phyloP scores from a whole-genome alignment of 2,329 filamentous ascomycete genomes.

The Paecilomyces sp. region DNA sequence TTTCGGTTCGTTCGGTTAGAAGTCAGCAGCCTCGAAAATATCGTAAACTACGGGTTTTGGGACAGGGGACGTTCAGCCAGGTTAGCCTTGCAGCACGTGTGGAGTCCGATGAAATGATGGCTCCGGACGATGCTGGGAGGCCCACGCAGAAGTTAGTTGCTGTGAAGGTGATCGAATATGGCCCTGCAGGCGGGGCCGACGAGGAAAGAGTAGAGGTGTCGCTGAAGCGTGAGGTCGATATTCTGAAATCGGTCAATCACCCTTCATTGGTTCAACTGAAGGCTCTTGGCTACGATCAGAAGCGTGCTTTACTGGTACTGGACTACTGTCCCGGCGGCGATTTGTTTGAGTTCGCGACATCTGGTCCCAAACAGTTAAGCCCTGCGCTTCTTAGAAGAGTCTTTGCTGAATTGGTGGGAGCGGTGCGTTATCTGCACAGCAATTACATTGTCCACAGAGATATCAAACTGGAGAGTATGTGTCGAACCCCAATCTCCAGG shows the following conservation, averaged over 20 bases:
- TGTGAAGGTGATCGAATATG: conserved; percentile 92
- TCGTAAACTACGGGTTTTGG: conserved; percentile 71
- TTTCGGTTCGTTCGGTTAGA: conserved; percentile 59
- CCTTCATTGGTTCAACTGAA: conserved; percentile 87
- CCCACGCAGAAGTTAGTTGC: conserved; percentile 72
- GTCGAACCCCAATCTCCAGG: background rate
- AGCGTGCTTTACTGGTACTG: conserved; percentile 75
- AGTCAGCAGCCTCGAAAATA: conserved; percentile 69
- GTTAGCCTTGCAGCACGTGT: conserved; percentile 87
- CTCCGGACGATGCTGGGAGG: conserved; percentile 16
- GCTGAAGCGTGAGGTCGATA: conserved; percentile 88
- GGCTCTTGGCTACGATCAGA: conserved; percentile 80
- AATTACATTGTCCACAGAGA: conserved; percentile 89
- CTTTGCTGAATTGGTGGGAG: conserved; percentile 80
- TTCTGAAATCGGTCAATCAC: conserved; percentile 80
- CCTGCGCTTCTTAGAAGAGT: conserved; percentile 70
- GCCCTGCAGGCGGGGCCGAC: conserved; percentile 84
- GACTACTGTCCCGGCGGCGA: conserved; percentile 93
- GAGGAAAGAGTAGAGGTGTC: conserved; percentile 91
- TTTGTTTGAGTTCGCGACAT: conserved; percentile 82
- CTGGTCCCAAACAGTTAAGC: conserved; percentile 60
- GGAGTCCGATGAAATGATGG: conserved; percentile 45
- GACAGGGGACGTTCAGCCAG: conserved; percentile 91
- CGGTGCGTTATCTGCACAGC: conserved; percentile 77
- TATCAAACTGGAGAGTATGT: conserved; percentile 93